These are phyloP conservation scores for Zygoascus flipseniorum DNA, from an alignment of 805 yeast genomes.

Conservation along the genomic window DNA sequence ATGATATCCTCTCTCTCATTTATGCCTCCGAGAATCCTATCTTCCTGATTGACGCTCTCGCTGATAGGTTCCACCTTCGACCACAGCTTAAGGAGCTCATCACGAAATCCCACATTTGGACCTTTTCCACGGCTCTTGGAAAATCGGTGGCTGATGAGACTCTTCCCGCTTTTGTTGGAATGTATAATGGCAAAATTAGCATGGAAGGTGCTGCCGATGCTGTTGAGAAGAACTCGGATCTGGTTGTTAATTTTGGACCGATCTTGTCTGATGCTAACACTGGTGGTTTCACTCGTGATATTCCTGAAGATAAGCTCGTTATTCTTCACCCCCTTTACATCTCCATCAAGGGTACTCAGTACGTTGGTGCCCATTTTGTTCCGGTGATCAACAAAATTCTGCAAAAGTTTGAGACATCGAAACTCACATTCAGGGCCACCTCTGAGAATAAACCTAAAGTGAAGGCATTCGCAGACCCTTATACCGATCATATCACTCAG, in stretches of 20 bases:
- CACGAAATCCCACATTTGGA: slow-evolving; percentile 42
- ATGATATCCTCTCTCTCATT: slow-evolving; percentile 40
- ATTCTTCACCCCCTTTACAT: slow-evolving; percentile 47
- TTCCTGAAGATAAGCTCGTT: slow-evolving; percentile 37
- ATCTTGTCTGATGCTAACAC: slow-evolving; percentile 59
- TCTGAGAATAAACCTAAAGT: slow-evolving; percentile 23
- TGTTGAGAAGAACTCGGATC: slow-evolving; percentile 50
- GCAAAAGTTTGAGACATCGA: slow-evolving; percentile 27
- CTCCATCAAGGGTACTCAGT: slow-evolving; percentile 36
- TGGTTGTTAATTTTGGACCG: slow-evolving; percentile 64
- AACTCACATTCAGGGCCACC: slow-evolving; percentile 15
- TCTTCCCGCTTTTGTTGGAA: slow-evolving; percentile 57
- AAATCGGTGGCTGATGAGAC: slow-evolving; percentile 68
- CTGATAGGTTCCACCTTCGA: slow-evolving; percentile 50
- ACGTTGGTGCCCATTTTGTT: slow-evolving; percentile 39
- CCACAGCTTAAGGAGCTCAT: slow-evolving; percentile 41
- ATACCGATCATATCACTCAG: slow-evolving; percentile 29
- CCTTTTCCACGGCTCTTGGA: slow-evolving; percentile 57
- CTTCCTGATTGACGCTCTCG: slow-evolving; percentile 61
- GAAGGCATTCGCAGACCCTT: slow-evolving; percentile 21
- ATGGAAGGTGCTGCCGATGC: slow-evolving; percentile 39
- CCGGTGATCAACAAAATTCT: slow-evolving; percentile 43
- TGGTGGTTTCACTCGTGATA: slow-evolving; percentile 50
- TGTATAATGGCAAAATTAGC: slow-evolving; percentile 57
- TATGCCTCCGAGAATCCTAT: slow-evolving; percentile 52